A percentile compares a stretch with the other conserved stretches of the same genome.
Conservation (phyloP, 345 rosid genomes). For the Cardamine chenopodiifolia region DNA sequence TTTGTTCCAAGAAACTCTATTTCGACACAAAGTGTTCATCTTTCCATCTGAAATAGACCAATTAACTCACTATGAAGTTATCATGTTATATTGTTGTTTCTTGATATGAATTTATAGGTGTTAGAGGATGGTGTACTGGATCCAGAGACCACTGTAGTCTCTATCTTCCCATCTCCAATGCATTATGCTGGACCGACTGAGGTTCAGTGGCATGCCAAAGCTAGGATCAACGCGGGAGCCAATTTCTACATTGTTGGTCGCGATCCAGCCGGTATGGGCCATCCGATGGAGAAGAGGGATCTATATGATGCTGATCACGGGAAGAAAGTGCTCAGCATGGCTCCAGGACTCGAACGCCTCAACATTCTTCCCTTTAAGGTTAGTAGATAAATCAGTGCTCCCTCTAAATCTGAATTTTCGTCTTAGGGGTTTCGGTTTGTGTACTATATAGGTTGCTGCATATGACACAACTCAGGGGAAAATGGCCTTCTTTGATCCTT, state of each 20-base stretch:
- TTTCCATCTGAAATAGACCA: not conserved
- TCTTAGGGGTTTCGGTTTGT: not conserved
- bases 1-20: conserved; percentile 22
- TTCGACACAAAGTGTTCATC: not conserved
- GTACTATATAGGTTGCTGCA: conserved; percentile 70
- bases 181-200: conserved; percentile 97
- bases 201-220: conserved; percentile 99
- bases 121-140: conserved; percentile 94
- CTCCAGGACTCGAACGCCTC: conserved; percentile 90
- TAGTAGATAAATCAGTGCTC: not conserved
- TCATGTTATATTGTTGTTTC: not conserved
- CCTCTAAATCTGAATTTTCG: not conserved
- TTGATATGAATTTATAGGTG: conserved; percentile 54
- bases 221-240: conserved; percentile 98
- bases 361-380: conserved; percentile 98
- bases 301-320: conserved; percentile 96
- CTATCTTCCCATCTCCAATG: conserved; percentile 98
- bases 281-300: conserved; percentile 87
- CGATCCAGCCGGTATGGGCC: conserved; percentile 97
- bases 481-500: conserved; percentile 94
- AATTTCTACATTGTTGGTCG: conserved; percentile 96
- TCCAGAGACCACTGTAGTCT: conserved; percentile 95
- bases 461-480: conserved; percentile 86
- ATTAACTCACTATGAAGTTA: not conserved
- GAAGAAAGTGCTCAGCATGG: conserved; percentile 90